Base-by-base conservation (phyloP, 345 rosid genomes). In the Syzygium oleosum region DNA sequence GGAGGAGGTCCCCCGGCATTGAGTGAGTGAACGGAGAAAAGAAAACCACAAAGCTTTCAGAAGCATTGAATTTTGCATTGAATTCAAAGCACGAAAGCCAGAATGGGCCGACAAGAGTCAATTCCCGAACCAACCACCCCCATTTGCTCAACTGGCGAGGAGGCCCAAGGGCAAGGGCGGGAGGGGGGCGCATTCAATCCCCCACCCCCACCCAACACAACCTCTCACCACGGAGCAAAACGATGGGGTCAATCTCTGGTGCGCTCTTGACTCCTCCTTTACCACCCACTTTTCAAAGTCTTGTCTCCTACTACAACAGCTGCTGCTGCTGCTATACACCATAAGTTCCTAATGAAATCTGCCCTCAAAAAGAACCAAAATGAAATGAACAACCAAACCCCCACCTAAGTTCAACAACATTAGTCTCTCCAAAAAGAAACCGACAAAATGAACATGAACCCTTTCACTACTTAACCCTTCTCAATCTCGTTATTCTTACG, bases 91-190 rank as follows among this genome's bases (percentile, higher is more conserved):
- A 38, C 80, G 80, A 87, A 87, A 88, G 86, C 51, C 53, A 68
- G 85, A 87, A 19, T 84, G 84, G 51, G 90, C 85, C 88, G 92
- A 90, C 92, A 88, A 91, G 94, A 97, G 99, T 97, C 98, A 97
- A 96, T 96, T 90, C 99, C 97, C 97, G 98, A 97, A 96, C 99
- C 98, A 96, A 93, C 93, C 90, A 89, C 93, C 94, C 93, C 91
- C 52, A 41, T 86, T 86, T 87, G 88, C 87, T 29, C 29, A 34
- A 58, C 55, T 31, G 34, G 43, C 46, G 27, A 19, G 49, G 83
- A 38, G 49, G 49, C 83, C 83, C 49, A 73, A 73, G 49, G n/a
- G 56, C 21, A 1, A 16, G 5, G 25, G 12, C 12, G 9, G 58
- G 8, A 17, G 61, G 79, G 43, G 43, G 14, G 14, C 46, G 25